Evolutionary conservation across 108 stramenopile genomes (phyloP), one percentile per base, ranked within the genome.

Genomic region (Ochromonas danica): DNA sequence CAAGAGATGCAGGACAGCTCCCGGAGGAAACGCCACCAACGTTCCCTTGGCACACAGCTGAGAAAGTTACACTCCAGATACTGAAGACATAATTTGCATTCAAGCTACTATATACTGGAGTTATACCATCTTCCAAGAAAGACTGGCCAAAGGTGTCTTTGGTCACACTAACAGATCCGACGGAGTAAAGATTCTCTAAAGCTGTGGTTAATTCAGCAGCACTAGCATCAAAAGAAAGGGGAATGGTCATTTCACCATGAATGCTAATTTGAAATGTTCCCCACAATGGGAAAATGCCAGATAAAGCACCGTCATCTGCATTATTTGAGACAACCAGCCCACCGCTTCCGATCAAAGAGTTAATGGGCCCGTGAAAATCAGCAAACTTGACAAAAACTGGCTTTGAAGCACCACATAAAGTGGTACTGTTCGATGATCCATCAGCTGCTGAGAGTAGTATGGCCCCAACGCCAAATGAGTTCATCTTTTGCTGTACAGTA

Each of bases 111-210:
- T 75, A 75, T 35, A 75, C 14, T 28, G 72, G 45, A 6, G 72
- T 42, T 6, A 27, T 14, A 75, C 31, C 63, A 33, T 67, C 31
- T 31, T 6, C 3, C 17, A 14, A 14, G 31, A 31, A 67, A 28
- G 63, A 25, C 3, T 14, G 3, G 6, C 63, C 63, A 36, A 14
- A 67, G 17, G 63, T 31, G 25, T 67, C 63, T 36, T 67, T 67
- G 30, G 60, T 79, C 0, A 92, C 91, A 25, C 70, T 70, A 1
- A 92, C 87, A 0, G 78, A 82, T 0, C 89, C 90, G 28, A 91
- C 78, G 22, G 82, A 81, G 36, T 77, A 38, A 2, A 91, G 81
- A 1, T 62, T 79, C 41, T 91, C 88, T 1, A 92, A 80, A 0
- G 90, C 85, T 1, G 71, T 62, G 31, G 85, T 67, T 22, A 91